Evolutionary conservation across 306 rosid genomes (phyloP).

Genomic region (Elaeagnus macrophylla): DNA sequence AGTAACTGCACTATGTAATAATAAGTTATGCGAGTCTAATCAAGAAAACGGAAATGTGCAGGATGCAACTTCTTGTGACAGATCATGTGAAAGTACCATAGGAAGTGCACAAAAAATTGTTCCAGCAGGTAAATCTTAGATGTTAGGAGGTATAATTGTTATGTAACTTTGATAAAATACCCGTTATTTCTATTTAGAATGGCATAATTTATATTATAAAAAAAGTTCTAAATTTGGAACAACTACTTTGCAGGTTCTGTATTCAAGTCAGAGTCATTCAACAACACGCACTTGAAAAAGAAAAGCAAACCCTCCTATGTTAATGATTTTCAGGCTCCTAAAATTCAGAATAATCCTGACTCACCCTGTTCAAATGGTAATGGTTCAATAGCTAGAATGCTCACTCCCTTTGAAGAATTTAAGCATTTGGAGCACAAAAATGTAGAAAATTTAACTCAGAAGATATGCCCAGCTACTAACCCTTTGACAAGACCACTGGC

Average conservation of each 20-base stretch:
- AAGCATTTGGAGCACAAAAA: conserved; percentile 10
- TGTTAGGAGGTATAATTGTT: neutral
- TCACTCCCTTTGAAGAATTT: neutral
- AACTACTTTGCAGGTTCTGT: conserved; percentile 8
- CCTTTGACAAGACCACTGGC: conserved; percentile 10
- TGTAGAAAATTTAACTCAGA: conserved; percentile 6
- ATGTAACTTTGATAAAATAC: neutral
- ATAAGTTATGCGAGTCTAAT: conserved; percentile 2
- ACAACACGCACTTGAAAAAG: neutral
- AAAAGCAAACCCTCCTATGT: conserved; percentile 5
- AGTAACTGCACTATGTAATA: neutral
- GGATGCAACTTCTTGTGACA: neutral
- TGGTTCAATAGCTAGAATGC: conserved; percentile 11
- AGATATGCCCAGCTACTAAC: conserved; percentile 5
- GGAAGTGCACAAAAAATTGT: neutral
- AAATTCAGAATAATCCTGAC: neutral
- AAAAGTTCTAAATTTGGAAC: neutral
- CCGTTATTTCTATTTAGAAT: neutral
- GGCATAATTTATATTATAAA: neutral
- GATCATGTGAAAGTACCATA: conserved; percentile 2
- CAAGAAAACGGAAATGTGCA: conserved; percentile 15
- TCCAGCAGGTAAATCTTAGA: conserved; percentile 4
- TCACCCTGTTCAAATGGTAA: conserved; percentile 4
- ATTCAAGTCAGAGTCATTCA: conserved; percentile 17
- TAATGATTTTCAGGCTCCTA: conserved; percentile 1